Conservation (phyloP, 139 green algal genomes). For the Ettlia oleoabundans region DNA sequence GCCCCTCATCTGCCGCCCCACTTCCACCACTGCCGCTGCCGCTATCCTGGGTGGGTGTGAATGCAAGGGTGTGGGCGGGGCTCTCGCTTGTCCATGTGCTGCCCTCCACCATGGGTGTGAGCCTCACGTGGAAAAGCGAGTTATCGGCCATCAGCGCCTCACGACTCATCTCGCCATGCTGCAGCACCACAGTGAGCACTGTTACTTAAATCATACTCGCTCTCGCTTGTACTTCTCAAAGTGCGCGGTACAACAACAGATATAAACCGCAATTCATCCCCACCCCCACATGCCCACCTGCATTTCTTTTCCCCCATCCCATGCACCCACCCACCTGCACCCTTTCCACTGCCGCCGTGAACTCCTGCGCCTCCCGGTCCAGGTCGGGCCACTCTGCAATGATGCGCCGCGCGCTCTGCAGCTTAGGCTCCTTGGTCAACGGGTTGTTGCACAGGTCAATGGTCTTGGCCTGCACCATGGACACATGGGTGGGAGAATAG, state of each 20-base stretch:
- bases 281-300: neutral
- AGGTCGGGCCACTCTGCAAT: constrained; percentile 90
- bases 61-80: neutral
- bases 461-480: constrained; percentile 82
- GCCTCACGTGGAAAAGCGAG: constrained; percentile 15
- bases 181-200: neutral
- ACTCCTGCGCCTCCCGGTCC: constrained; percentile 75
- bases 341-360: constrained; percentile 60
- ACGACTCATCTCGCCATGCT: constrained; percentile 28
- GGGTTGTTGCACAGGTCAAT: constrained; percentile 99
- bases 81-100: constrained; percentile 18
- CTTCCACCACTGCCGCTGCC: neutral
- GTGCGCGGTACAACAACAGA: no score
- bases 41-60: no score
- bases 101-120: constrained; percentile 51
- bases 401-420: constrained; percentile 89
- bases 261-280: no score
- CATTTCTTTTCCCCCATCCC: no score
- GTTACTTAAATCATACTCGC: no score
- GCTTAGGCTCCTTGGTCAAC: constrained; percentile 99
- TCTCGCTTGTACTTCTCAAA: no score
- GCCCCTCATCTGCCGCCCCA: no score
- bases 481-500: neutral
- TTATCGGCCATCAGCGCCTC: constrained; percentile 3
- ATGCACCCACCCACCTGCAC: neutral